Evolutionary conservation across 176 grass and related monocot species (phyloP), one percentile per base, ranked within the genome.

Genomic region (Ensete glaucum): DNA sequence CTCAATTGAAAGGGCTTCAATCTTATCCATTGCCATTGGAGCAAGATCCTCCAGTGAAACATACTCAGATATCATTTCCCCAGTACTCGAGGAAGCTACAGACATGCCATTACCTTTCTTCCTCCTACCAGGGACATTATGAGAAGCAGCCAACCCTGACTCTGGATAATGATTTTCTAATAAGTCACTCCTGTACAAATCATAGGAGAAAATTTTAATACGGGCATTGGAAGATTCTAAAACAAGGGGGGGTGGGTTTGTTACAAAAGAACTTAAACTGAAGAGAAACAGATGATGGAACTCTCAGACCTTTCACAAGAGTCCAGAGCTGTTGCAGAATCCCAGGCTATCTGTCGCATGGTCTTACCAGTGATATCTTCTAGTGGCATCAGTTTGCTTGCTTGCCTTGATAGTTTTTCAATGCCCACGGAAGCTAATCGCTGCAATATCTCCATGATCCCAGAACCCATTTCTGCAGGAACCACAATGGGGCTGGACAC

Each of bases 21-120:
- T 94, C 76, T 99, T 99, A 84, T 99, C 91, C 91, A 99, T 99
- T 63, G 95, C 95, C 84, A 94, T 86, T 11, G 91, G 95, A 50
- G 95, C 91, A 87, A 99, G 88, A 83, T 99, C 86, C 34, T 94
- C 95, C 50, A 99, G 86, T 10, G 95, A 91, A 55, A 94, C 91
- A 79, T 84, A 99, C 70, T 96, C 93, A 64, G 93, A 92, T 19
- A 29, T 77, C 73, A 23, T 85, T 67, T 85, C 85, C 20, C 55
- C 52, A 62, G 77, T 52, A 59, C 83, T 72, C 29, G 84, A 91
- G 62, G 84, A 75, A 57, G 77, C 69, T 65, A 78, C 72, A 85
- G 87, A 71, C 69, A 78, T 64, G 62, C 49, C 52, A 58, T 80
- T 87, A n/a, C 73, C 21, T 78, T 93, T 91, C 73, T 80, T 87